Percentiles rank a stretch among this genome's conserved stretches.
These are phyloP conservation scores for Tremella fuciformis DNA, from an alignment of 768 basidiomycete species.

Conservation along the genomic window DNA sequence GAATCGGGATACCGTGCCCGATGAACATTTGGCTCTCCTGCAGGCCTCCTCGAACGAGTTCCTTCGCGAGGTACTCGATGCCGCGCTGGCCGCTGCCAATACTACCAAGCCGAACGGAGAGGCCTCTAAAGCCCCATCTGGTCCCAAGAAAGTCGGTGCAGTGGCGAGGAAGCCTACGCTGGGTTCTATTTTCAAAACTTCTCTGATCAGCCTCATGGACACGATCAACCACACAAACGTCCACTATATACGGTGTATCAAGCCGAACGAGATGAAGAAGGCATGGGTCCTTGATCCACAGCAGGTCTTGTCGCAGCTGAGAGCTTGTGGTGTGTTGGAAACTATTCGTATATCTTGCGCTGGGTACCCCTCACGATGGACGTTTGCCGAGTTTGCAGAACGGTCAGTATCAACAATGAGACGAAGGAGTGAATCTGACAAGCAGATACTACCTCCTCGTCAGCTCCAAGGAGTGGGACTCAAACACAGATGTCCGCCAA, in stretches of 20 bases:
- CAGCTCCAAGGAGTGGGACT: conserved; percentile 77
- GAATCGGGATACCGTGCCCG: conserved; percentile 97
- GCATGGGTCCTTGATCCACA: conserved; percentile 97
- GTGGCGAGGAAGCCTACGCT: conserved; percentile 87
- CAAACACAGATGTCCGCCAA: conserved; percentile 66
- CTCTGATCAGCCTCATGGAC: conserved; percentile 89
- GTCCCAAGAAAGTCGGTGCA: conserved; percentile 36
- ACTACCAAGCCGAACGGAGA: conserved; percentile 67
- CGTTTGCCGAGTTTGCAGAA: conserved; percentile 96
- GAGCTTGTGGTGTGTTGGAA: conserved; percentile 97
- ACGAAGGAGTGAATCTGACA: background rate
- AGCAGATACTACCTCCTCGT: conserved; percentile 95
- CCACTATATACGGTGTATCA: conserved; percentile 98
- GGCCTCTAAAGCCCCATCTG: conserved; percentile 62
- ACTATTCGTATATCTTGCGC: conserved; percentile 98
- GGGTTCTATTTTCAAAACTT: conserved; percentile 96
- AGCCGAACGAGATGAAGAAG: conserved; percentile 92
- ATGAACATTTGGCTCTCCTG: conserved; percentile 89
- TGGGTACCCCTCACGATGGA: conserved; percentile 97
- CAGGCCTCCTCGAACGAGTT: conserved; percentile 84
- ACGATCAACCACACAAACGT: conserved; percentile 96
- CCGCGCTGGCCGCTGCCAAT: conserved; percentile 73
- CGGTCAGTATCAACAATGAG: conserved; percentile 59
- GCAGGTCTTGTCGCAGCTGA: conserved; percentile 88
- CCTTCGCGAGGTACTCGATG: conserved; percentile 89